These are phyloP conservation scores for Emericellopsis atlantica DNA, from an alignment of 2,329 filamentous ascomycete species.

Conservation along the genomic window DNA sequence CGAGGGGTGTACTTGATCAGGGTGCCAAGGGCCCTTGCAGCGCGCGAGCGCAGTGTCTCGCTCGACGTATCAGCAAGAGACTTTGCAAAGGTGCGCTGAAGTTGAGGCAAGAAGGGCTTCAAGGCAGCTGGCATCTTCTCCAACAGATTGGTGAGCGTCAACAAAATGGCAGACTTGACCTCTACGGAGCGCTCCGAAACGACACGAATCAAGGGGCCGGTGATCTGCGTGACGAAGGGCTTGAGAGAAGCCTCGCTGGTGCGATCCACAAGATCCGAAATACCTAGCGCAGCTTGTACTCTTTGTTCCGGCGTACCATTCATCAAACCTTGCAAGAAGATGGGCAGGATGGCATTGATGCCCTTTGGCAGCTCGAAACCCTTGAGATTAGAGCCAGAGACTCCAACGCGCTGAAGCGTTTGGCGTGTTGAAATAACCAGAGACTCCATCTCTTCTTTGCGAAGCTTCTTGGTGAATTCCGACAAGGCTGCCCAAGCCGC, in stretches of 20 bases:
- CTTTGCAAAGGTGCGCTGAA: constrained; percentile 94
- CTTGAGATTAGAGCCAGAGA: constrained; percentile 69
- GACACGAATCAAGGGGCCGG: constrained; percentile 91
- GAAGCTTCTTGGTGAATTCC: constrained; percentile 77
- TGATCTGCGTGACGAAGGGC: constrained; percentile 94
- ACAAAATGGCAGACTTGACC: constrained; percentile 86
- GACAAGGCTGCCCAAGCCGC: constrained; percentile 77
- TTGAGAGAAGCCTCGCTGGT: constrained; percentile 80
- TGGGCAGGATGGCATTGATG: constrained; percentile 89
- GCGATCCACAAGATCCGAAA: constrained; percentile 91
- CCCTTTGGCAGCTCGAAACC: constrained; percentile 93
- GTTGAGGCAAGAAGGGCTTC: constrained; percentile 91
- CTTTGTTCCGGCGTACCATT: constrained; percentile 89
- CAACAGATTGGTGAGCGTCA: constrained; percentile 86
- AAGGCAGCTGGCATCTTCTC: constrained; percentile 94
- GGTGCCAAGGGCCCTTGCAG: constrained; percentile 87
- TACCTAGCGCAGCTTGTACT: constrained; percentile 81
- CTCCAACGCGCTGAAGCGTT: constrained; percentile 76
- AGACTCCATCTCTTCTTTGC: constrained; percentile 97
- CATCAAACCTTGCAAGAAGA: constrained; percentile 96
- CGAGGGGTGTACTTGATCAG: constrained; percentile 91
- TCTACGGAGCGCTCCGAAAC: constrained; percentile 94
- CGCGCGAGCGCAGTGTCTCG: constrained; percentile 73
- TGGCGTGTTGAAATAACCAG: constrained; percentile 79
- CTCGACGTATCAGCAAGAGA: constrained; percentile 88